Base-by-base conservation (phyloP, 106 monocot genomes). In the Ottelia alismoides region DNA sequence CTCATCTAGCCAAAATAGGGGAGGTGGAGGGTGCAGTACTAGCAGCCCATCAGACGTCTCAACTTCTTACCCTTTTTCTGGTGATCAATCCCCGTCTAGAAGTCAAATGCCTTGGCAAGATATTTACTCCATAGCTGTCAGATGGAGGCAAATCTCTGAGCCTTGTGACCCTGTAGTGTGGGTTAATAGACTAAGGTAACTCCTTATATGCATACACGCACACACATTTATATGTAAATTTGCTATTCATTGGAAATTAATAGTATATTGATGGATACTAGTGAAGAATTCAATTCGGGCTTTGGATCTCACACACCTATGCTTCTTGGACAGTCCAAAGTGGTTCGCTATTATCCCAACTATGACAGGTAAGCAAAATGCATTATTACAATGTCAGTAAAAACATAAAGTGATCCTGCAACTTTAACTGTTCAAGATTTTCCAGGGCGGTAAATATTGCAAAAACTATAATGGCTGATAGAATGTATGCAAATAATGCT, bases 111-210 rank as follows among this genome's bases (percentile, higher is more conserved):
- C 78, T 22, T 94, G 94, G 94, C 72, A 78, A 45, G 84, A 81
- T 66, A 47, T 94, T 27, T 94, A 94, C 47, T 55, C 66, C 52
- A 52, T 94, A 72, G 80, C 80, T 65, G 94, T 88, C 28, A 88
- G 70, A 67, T 94, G 94, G 94, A 84, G 94, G 48, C 94, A 88
- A 50, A 88, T 94, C 27, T 94, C 94, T 62, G 94, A 94, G 51
- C 94, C 94, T 53, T 94, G 94, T 75, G 94, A 94, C n/a, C 84
- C 81, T 44, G 88, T 94, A 58, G 94, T 94, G 51, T 94, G 94
- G 94, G 58, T 94, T 44, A 81, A 94, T 62, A 94, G 81, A 45
- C 68, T 94, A 27, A 84, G n/a, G n/a, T n/a, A n/a, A n/a, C n/a
- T n/a, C n/a, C n/a, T n/a, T n/a, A n/a, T n/a, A n/a, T n/a, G n/a